A percentile compares a stretch with the other conserved stretches of the same genome.
Conservation (phyloP, 2,329 filamentous ascomycete species). For the Ophiocordyceps sinensis region DNA sequence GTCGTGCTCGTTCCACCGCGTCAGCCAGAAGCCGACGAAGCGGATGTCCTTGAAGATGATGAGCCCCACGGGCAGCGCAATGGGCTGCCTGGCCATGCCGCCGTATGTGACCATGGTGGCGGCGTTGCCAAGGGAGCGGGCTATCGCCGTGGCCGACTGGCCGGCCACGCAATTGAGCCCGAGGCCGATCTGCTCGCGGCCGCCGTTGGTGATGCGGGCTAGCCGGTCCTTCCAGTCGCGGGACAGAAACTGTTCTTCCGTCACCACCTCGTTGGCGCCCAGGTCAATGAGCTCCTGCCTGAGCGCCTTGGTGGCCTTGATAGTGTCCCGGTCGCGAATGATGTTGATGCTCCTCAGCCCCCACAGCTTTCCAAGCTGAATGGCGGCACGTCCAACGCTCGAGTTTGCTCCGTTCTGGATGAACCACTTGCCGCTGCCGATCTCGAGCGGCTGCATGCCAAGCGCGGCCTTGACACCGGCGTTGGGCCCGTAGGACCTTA, state of each 20-base stretch:
- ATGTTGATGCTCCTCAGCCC: conserved; percentile 85
- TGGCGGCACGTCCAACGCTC: conserved; percentile 79
- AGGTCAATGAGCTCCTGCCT: conserved; percentile 36
- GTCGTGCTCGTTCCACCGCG: conserved; percentile 69
- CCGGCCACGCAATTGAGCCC: conserved; percentile 92
- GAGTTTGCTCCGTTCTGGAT: conserved; percentile 95
- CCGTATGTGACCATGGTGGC: conserved; percentile 85
- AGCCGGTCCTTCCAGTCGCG: conserved; percentile 48
- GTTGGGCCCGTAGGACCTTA: conserved; percentile 57
- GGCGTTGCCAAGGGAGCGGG: conserved; percentile 54
- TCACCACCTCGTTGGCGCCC: conserved; percentile 42
- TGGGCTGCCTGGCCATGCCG: conserved; percentile 81
- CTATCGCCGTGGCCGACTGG: conserved; percentile 63
- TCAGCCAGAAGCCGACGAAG: conserved; percentile 93
- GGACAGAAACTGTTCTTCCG: conserved; percentile 38
- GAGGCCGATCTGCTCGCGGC: conserved; percentile 57
- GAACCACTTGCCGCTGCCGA: conserved; percentile 64
- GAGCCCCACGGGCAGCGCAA: conserved; percentile 65
- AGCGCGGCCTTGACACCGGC: conserved; percentile 29
- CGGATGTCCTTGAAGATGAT: conserved; percentile 87
- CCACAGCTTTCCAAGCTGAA: conserved; percentile 77
- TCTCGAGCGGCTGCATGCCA: conserved; percentile 28
- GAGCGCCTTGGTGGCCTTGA: conserved; percentile 47
- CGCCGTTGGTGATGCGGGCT: conserved; percentile 53
- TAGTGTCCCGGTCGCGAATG: conserved; percentile 55